phyloP scores from a whole-genome alignment of 169 alveolate species.

The Cryptosporidium viatorum region DNA sequence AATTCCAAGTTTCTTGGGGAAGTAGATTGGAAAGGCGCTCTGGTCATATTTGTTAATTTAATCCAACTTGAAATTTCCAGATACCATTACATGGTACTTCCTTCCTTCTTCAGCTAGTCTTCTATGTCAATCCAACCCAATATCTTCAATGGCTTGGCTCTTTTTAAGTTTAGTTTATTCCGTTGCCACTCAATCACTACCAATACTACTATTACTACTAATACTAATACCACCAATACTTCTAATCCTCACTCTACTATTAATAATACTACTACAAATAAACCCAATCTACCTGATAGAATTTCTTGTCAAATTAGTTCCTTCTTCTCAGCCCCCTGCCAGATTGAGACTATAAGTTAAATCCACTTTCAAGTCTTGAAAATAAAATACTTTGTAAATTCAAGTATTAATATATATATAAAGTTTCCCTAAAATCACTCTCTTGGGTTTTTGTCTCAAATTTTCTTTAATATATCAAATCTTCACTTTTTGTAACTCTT shows the following conservation, averaged over 20 bases:
- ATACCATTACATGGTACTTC: neutral
- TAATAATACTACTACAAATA: neutral
- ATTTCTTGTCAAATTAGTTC: neutral
- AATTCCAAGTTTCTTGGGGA: conserved; percentile 73
- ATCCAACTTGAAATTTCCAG: neutral
- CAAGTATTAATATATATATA: neutral
- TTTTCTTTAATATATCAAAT: neutral
- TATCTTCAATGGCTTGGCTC: neutral
- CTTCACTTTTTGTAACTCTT: neutral
- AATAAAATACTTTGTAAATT: no score
- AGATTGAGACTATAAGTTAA: neutral
- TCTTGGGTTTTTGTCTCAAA: neutral
- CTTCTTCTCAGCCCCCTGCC: neutral
- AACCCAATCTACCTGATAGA: neutral
- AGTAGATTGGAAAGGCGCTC: conserved; percentile 75
- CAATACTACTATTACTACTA: neutral
- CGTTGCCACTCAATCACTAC: no score
- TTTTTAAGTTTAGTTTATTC: no score
- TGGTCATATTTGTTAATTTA: conserved; percentile 15
- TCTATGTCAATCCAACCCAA: neutral
- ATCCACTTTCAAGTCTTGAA: neutral
- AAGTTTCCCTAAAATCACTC: neutral
- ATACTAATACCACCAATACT: neutral
- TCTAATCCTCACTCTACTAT: neutral
- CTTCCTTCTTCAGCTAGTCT: neutral